Conservation (phyloP, 2,329 filamentous ascomycete species). For the Bipolaris zeicola region DNA sequence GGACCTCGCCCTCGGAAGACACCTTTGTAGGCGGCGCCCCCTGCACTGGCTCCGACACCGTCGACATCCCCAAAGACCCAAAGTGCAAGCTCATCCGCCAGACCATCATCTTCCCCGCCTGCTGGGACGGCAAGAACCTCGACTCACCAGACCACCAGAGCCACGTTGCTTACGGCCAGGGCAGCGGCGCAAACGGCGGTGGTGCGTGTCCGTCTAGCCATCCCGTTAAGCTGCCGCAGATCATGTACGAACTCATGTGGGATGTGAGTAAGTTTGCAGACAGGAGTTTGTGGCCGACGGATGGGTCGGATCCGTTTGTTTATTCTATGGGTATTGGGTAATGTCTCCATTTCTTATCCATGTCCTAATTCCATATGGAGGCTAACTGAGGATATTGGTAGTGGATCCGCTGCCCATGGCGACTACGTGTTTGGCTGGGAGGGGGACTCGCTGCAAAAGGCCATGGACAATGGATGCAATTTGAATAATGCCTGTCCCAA, state of each 20-base stretch:
- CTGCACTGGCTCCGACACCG: constrained; percentile 57
- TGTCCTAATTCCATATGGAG: background rate
- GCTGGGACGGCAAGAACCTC: constrained; percentile 41
- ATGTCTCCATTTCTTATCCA: background rate
- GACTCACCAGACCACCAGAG: constrained; percentile 44
- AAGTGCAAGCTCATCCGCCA: constrained; percentile 61
- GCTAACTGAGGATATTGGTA: constrained; percentile 1
- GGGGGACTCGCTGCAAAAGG: constrained; percentile 51
- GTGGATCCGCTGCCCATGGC: constrained; percentile 40
- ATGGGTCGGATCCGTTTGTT: constrained; percentile 40
- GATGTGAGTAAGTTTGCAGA: constrained; percentile 41
- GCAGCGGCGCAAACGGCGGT: constrained; percentile 54
- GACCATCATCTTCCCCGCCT: constrained; percentile 57
- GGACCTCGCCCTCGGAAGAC: constrained; percentile 54
- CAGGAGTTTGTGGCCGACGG: constrained; percentile 40
- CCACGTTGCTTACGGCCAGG: constrained; percentile 55
- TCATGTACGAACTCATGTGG: constrained; percentile 48
- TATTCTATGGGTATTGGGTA: constrained; percentile 45
- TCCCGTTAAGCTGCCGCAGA: constrained; percentile 42
- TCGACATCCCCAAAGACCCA: constrained; percentile 55
- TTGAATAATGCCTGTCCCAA: constrained; percentile 42
- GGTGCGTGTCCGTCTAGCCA: constrained; percentile 53
- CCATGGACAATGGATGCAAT: constrained; percentile 50
- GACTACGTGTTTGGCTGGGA: constrained; percentile 55
- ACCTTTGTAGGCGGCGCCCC: constrained; percentile 57